Conservation (phyloP, 371 early-diverging fungal species). For the Rhizopus arrhizus region DNA sequence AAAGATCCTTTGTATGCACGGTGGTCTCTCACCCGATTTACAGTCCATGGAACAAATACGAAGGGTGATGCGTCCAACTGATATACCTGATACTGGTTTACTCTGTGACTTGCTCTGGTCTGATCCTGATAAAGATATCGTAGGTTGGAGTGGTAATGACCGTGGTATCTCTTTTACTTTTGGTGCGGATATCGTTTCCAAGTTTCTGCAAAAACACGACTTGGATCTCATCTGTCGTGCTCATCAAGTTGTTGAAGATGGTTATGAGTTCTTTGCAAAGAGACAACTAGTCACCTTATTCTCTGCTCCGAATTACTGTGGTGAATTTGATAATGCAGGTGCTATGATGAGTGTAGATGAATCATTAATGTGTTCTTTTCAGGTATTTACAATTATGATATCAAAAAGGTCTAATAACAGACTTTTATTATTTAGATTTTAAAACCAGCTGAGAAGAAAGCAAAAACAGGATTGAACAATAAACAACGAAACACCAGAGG, state of each 20-base stretch:
- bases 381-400: slow-evolving; percentile 31
- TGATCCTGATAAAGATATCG: slow-evolving; percentile 71
- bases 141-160: slow-evolving; percentile 95
- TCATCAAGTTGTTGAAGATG: slow-evolving; percentile 98
- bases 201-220: slow-evolving; percentile 86
- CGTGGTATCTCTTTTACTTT: slow-evolving; percentile 95
- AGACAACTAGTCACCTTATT: slow-evolving; percentile 93
- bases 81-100: slow-evolving; percentile 91
- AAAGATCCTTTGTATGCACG: slow-evolving; percentile 98
- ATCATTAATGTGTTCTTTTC: slow-evolving; percentile 88
- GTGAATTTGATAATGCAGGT: slow-evolving; percentile 95
- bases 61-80: slow-evolving; percentile 89
- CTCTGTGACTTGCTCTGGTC: slow-evolving; percentile 87
- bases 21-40: slow-evolving; percentile 96
- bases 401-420: slow-evolving; percentile 31
- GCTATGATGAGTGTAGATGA: slow-evolving; percentile 95
- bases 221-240: slow-evolving; percentile 94
- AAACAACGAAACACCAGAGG: neutral
- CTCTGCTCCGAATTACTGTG: slow-evolving; percentile 98
- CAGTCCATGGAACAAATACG: slow-evolving; percentile 94
- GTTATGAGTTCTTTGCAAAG: slow-evolving; percentile 97
- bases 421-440: neutral
- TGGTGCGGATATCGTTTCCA: slow-evolving; percentile 81
- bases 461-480: slow-evolving; percentile 18
- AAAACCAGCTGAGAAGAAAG: slow-evolving; percentile 28